Base-by-base conservation (phyloP, 1,139 yeast species). In the Suhomyces wounanorum region DNA sequence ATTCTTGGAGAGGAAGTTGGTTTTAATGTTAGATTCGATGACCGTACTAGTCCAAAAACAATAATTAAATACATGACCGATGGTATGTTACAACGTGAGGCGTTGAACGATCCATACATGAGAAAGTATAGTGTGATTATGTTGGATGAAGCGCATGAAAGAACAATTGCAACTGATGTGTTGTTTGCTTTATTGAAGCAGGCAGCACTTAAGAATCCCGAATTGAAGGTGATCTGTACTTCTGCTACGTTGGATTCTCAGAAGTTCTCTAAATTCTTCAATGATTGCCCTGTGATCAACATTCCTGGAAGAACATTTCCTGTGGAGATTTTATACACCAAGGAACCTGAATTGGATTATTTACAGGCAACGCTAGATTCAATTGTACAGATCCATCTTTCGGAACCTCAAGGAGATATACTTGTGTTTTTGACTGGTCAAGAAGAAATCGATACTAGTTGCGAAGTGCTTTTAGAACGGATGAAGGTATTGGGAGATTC, bases 71-170 rank as follows among this genome's bases (percentile, higher is more conserved):
- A 87, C 64, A 81, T 85, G 82, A 91, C 98, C 0, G 98, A 91
- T 69, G 98, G 98, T 74, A 89, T 91, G 90, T 77, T 91, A 33
- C 90, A 89, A 66, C 73, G 90, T 56, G 97, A 91, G 63, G 92
- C 95, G 0, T 70, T 91, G 45, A 65, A 77, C 35, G 97, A 92
- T 64, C 90, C 95, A 0, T 69, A 74, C 30, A 79, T 91, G 86
- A 75, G 78, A 23, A 81, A 75, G 55, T 91, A 92, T 63, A 84
- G 96, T 0, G 94, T 88, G 1, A 85, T 91, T 14, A 88, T 91
- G 91, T 72, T 91, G 49, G 98, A 91, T 70, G 98, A 91, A 68
- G 97, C 97, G 0, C 99, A 94, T 68, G 99, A 94, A 67, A 79
- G 99, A 61, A 92, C 98, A 0, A 83, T 94, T 43, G 89, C 97